Evolutionary conservation across 2,329 filamentous ascomycete species (phyloP), one percentile per base, ranked within the genome.

Genomic region (Alternaria infectoria): DNA sequence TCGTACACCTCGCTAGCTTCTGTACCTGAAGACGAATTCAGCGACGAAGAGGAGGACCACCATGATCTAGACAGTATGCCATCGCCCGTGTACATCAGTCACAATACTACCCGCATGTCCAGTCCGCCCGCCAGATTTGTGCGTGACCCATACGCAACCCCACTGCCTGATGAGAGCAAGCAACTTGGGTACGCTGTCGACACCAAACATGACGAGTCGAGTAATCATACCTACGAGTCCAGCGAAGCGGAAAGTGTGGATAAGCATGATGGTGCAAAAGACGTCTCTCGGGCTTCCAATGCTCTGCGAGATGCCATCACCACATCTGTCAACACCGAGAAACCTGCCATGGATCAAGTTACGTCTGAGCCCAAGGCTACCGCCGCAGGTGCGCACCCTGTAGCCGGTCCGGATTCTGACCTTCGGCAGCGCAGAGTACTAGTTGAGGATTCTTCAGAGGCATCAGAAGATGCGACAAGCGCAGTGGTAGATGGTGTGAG

Each of bases 1-100:
- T 74, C 74, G 3, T 69, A 75, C 47, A 62, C 65, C 3, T 77
- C 74, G 4, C 56, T 78, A n/a, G 69, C 72, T 2, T 70, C 75
- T 49, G 74, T 76, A 11, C 69, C 65, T 0, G 71, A 74, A 56
- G 73, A 59, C 3, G 66, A 69, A 8, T 43, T 67, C 43, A 69
- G 64, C 11, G 68, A 74, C 43, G 71, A 74, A 21, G 67, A 72
- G 32, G 64, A 67, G 6, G 60, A 72, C 30, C 43, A 59, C 19
- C 21, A 59, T 6, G 62, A 66, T 21, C 49, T 65, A 17, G 69
- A 72, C 8, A 69, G 67, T 56, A 45, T 72, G 25, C 62, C 68
- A 36, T 74, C 72, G 21, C 72, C 72, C 4, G 46, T 72, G 12
- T 56, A 59, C 44, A 68, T 72, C 28, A 61, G 64, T n/a, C 46